A percentile compares a stretch with the other conserved stretches of the same genome.
These are phyloP conservation scores for Phytopythium ostracodes DNA, from an alignment of 352 stramenopile genomes.

Conservation along the genomic window DNA sequence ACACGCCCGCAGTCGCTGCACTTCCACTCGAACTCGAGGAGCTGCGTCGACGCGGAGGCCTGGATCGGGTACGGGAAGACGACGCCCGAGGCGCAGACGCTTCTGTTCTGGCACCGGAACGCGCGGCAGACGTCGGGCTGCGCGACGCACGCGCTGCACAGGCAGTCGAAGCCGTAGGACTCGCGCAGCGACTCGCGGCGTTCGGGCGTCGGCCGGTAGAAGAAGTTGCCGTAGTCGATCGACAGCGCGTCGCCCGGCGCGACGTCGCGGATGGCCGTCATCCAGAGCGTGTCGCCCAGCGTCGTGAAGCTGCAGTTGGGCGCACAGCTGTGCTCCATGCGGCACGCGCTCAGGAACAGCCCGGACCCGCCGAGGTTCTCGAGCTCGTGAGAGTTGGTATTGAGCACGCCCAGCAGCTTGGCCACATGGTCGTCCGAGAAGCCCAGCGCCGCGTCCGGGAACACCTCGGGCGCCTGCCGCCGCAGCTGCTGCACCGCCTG, in stretches of 20 bases:
- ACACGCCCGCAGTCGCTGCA: constrained; percentile 42
- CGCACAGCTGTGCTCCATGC: constrained; percentile 70
- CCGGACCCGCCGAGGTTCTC: constrained; percentile 70
- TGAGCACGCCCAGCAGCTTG: constrained; percentile 63
- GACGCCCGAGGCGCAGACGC: constrained; percentile 28
- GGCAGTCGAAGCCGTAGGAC: constrained; percentile 64
- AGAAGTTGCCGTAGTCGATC: constrained; percentile 80
- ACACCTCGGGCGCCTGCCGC: constrained; percentile 40
- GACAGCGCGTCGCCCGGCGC: constrained; percentile 55
- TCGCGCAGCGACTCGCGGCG: constrained; percentile 50
- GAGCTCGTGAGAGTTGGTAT: constrained; percentile 73
- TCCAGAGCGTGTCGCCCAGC: constrained; percentile 62
- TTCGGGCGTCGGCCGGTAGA: constrained; percentile 63
- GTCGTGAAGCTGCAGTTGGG: constrained; percentile 79
- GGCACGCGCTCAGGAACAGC: constrained; percentile 64
- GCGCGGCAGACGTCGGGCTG: constrained; percentile 46
- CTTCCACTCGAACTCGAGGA: constrained; percentile 48
- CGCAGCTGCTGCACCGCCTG: constrained; percentile 41
- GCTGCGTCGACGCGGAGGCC: constrained; percentile 22
- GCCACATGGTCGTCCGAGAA: constrained; percentile 61
- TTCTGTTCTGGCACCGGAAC: constrained; percentile 38
- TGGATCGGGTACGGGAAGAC: constrained; percentile 43
- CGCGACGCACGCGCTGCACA: constrained; percentile 49
- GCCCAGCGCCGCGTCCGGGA: constrained; percentile 23
- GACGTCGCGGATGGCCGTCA: constrained; percentile 71